Conservation (phyloP, 371 early-diverging fungal species). For the Zopfochytrium polystomum region DNA sequence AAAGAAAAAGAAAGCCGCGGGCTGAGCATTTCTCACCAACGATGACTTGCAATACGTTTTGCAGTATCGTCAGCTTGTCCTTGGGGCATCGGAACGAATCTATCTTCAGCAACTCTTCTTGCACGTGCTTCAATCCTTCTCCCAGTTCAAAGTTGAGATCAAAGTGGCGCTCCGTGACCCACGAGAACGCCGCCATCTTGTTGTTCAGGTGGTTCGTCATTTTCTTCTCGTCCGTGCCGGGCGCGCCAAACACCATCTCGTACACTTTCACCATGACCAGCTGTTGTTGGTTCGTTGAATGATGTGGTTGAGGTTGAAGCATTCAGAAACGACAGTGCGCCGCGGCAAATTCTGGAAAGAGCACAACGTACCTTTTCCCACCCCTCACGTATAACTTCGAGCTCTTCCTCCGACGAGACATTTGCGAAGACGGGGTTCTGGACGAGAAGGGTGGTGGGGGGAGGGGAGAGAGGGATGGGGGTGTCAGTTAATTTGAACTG, state of each 20-base stretch:
- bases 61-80: slow-evolving; percentile 48
- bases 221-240: slow-evolving; percentile 41
- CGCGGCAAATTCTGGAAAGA: not conserved
- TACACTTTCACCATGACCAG: slow-evolving; percentile 47
- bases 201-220: slow-evolving; percentile 32
- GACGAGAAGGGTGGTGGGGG: no score
- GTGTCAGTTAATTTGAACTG: not conserved
- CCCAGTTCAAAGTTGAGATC: slow-evolving; percentile 43
- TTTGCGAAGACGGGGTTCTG: slow-evolving; percentile 33
- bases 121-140: slow-evolving; percentile 36
- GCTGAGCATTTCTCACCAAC: slow-evolving; percentile 32
- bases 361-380: slow-evolving; percentile 47
- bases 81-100: slow-evolving; percentile 47
- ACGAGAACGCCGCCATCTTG: slow-evolving; percentile 41
- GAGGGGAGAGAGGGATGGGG: no score
- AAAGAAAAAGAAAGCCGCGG: slow-evolving; percentile 1
- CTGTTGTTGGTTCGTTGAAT: slow-evolving; percentile 20
- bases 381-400: slow-evolving; percentile 45
- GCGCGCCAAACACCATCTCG: slow-evolving; percentile 41
- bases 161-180: slow-evolving; percentile 49
- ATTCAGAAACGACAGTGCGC: not conserved
- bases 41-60: slow-evolving; percentile 44
- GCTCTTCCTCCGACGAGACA: slow-evolving; percentile 32
- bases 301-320: not conserved
- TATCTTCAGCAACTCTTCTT: slow-evolving; percentile 43